These are phyloP conservation scores for Penicillium malachiteum DNA, from an alignment of 495 filamentous ascomycete species.

Conservation along the genomic window DNA sequence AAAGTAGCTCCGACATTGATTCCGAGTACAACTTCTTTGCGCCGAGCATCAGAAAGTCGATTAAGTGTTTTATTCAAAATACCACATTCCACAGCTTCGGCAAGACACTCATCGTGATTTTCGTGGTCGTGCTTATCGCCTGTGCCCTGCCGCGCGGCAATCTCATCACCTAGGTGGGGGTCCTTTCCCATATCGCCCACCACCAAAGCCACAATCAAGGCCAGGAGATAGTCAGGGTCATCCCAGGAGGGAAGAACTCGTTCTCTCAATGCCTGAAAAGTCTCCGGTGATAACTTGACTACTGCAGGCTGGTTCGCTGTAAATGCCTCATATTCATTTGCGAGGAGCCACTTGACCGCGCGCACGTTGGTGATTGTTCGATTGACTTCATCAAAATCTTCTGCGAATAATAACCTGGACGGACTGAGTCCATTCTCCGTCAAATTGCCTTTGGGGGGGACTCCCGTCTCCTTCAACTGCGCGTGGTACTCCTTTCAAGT, in stretches of 20 bases:
- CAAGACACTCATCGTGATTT: conserved; percentile 29
- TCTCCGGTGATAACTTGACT: conserved; percentile 2
- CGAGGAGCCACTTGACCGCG: conserved; percentile 34
- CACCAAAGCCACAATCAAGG: conserved; percentile 31
- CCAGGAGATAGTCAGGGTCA: conserved; percentile 18
- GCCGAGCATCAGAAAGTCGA: conserved; percentile 8
- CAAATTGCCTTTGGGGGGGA: neutral
- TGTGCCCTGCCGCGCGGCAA: neutral
- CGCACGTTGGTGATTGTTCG: conserved; percentile 34
- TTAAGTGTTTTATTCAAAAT: conserved; percentile 15
- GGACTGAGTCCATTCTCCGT: neutral
- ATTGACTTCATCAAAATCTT: conserved; percentile 35
- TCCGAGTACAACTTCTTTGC: conserved; percentile 32
- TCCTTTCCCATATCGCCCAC: conserved; percentile 47
- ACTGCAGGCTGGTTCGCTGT: conserved; percentile 16
- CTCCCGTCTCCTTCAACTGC: neutral
- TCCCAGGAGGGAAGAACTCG: neutral
- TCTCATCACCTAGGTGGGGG: conserved; percentile 20
- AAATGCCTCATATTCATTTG: conserved; percentile 27
- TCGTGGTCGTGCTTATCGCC: conserved; percentile 11
- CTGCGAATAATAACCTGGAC: neutral
- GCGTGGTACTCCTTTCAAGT: neutral
- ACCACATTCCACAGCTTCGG: conserved; percentile 25
- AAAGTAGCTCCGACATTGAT: conserved; percentile 43
- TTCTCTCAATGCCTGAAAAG: conserved; percentile 7